Evolutionary conservation across 129 eudicot species (phyloP), one percentile per base, ranked within the genome.

Genomic region (Rutidosis leptorrhynchoides): DNA sequence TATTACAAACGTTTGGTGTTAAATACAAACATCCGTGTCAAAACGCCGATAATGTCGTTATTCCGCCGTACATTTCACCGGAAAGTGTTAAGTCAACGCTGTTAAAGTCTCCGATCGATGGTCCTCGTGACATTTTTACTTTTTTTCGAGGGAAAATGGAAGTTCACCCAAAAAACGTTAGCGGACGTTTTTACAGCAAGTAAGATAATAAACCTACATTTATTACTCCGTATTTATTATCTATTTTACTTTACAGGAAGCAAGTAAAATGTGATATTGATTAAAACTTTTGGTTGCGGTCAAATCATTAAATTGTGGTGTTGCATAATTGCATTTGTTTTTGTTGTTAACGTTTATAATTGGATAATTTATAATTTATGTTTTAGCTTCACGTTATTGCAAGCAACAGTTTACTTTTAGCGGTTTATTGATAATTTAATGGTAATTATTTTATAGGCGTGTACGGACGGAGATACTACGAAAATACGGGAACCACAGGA

Each of bases 161-260:
- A 46, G 81, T 93, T 17, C 96, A 93, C 29, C 98, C 98, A 0
- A 93, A 93, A 65, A 88, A 93, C 52, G 78, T 93, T 59, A 83
- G 96, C 70, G 96, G 96, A 12, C 98, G 92, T 19, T 93, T 77
- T 67, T 93, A 93, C 78, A 82, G 98, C 96, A 93, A 88, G 98
- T 92, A 83, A 65, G 62, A n/a, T 27, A 45, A 21, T 30, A 40
- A 19, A n/a, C 25, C 32, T 28, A 30, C 1, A 51, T 19, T 51
- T 17, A 16, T 51, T 12, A 5, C 43, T n/a, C n/a, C n/a, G n/a
- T n/a, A n/a, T n/a, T n/a, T n/a, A n/a, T n/a, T n/a, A n/a, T 40
- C 5, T 11, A n/a, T 40, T 12, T 11, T 40, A 10, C 45, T 37
- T 11, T 37, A 2, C 11, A 4, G 11, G 11, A 10, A 14, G 15